A percentile compares a stretch with the other conserved stretches of the same genome.
Conservation (phyloP, 2,329 filamentous ascomycete species). For the Pseudocercospora ulei region DNA sequence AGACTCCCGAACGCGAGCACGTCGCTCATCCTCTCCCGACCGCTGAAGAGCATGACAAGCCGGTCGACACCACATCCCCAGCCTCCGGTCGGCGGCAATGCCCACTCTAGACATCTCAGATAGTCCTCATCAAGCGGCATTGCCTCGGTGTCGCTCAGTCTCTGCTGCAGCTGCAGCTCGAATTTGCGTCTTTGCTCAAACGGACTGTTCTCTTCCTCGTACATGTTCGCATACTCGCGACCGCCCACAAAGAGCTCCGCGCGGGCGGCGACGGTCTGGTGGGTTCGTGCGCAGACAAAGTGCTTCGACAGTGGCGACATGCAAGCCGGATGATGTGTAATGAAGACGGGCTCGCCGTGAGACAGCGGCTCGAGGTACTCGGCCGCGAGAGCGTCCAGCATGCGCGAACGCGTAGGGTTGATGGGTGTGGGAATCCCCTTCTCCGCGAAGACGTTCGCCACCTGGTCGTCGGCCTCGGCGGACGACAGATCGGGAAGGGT, state of each 20-base stretch:
- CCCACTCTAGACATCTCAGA: slow-evolving; percentile 72
- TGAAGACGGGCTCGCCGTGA: slow-evolving; percentile 60
- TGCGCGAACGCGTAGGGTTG: slow-evolving; percentile 52
- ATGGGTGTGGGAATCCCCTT: slow-evolving; percentile 44
- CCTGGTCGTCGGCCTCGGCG: slow-evolving; percentile 47
- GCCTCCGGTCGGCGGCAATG: slow-evolving; percentile 86
- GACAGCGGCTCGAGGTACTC: slow-evolving; percentile 71
- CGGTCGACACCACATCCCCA: slow-evolving; percentile 94
- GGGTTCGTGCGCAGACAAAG: slow-evolving; percentile 56
- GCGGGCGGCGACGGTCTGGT: slow-evolving; percentile 45
- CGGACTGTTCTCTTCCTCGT: slow-evolving; percentile 95
- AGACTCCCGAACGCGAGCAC: slow-evolving; percentile 82
- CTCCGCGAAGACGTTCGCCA: slow-evolving; percentile 49
- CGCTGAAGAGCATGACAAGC: slow-evolving; percentile 81
- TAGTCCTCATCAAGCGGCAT: slow-evolving; percentile 66
- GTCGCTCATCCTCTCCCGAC: slow-evolving; percentile 68
- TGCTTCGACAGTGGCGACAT: slow-evolving; percentile 89
- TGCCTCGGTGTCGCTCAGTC: slow-evolving; percentile 40
- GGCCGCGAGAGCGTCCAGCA: slow-evolving; percentile 72
- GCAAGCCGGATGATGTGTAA: slow-evolving; percentile 78
- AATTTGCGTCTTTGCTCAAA: slow-evolving; percentile 80
- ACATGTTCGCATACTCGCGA: slow-evolving; percentile 86
- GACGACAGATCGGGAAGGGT: slow-evolving; percentile 45
- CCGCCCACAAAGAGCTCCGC: slow-evolving; percentile 44
- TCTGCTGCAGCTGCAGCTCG: slow-evolving; percentile 44